Evolutionary conservation across 345 rosid genomes (phyloP).

Genomic region (Hibiscus mutabilis): DNA sequence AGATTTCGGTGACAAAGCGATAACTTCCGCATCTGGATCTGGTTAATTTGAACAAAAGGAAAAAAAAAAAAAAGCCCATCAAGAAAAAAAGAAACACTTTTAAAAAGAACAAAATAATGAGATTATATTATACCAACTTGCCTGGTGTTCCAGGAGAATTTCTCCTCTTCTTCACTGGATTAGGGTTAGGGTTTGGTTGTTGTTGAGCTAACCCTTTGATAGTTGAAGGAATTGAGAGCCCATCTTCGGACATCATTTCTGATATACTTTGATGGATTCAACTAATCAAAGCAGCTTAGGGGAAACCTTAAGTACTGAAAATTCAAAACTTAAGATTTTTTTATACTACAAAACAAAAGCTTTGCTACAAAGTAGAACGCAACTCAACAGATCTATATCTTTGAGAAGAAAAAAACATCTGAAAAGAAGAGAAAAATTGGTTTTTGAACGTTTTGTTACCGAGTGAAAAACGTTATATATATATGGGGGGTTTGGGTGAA

Average conservation of each 20-base stretch:
- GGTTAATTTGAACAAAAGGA: constrained; percentile 7
- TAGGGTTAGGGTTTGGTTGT: constrained; percentile 36
- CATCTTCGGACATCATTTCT: constrained; percentile 56
- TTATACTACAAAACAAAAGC: constrained; percentile 2
- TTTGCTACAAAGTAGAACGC: neutral
- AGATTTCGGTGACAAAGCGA: constrained; percentile 78
- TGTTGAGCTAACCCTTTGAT: constrained; percentile 31
- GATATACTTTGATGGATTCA: constrained; percentile 5
- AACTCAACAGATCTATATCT: neutral
- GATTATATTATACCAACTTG: neutral
- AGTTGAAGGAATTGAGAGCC: constrained; percentile 38
- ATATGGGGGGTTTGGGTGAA: neutral
- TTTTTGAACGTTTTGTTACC: neutral
- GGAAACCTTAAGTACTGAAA: neutral
- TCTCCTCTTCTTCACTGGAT: constrained; percentile 42
- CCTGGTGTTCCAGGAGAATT: constrained; percentile 15
- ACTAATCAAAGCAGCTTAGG: neutral
- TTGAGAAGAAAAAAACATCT: too few relatives aligned
- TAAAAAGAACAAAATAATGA: neutral
- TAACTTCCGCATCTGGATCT: constrained; percentile 88
- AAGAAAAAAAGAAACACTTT: neutral
- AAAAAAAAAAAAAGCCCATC: neutral
- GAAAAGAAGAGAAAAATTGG: neutral
- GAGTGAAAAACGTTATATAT: neutral
- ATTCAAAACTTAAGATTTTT: neutral